phyloP scores from a whole-genome alignment of 495 filamentous ascomycete genomes.

The Hyaloscypha hepaticicola region DNA sequence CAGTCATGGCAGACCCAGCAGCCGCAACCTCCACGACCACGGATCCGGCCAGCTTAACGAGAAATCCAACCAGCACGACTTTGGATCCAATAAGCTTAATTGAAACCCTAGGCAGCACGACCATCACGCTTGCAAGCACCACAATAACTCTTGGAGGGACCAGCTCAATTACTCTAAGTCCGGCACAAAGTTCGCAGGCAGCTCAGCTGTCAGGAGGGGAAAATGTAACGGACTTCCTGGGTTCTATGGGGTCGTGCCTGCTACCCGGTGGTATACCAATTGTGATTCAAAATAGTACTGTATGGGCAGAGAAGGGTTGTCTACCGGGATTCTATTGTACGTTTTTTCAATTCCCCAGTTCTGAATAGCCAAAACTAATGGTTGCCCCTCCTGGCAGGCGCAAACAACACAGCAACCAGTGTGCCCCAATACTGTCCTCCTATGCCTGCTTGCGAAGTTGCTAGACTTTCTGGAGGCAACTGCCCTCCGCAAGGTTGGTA shows the following conservation, averaged over 20 bases:
- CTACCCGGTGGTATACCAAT: not conserved
- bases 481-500: conserved; percentile 37
- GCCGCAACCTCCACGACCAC: not conserved
- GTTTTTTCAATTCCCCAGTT: not conserved
- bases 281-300: not conserved
- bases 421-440: conserved; percentile 49
- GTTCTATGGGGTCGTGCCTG: not conserved
- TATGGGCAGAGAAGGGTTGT: conserved; percentile 5
- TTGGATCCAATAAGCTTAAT: not conserved
- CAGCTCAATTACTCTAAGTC: not conserved
- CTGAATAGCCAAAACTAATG: conserved; percentile 13
- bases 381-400: conserved; percentile 32
- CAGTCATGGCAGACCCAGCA: not conserved
- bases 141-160: not conserved
- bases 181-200: not conserved
- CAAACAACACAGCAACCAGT: conserved; percentile 44
- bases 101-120: not conserved
- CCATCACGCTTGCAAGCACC: not conserved
- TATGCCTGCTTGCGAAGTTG: conserved; percentile 36
- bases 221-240: not conserved
- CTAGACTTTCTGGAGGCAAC: conserved; percentile 35
- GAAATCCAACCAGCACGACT: not conserved
- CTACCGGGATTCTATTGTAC: conserved; percentile 22
- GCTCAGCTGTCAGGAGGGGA: not conserved
- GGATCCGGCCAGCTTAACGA: not conserved